Conservation (phyloP, 208 protist genomes). For the Acanthamoeba castellanii region DNA sequence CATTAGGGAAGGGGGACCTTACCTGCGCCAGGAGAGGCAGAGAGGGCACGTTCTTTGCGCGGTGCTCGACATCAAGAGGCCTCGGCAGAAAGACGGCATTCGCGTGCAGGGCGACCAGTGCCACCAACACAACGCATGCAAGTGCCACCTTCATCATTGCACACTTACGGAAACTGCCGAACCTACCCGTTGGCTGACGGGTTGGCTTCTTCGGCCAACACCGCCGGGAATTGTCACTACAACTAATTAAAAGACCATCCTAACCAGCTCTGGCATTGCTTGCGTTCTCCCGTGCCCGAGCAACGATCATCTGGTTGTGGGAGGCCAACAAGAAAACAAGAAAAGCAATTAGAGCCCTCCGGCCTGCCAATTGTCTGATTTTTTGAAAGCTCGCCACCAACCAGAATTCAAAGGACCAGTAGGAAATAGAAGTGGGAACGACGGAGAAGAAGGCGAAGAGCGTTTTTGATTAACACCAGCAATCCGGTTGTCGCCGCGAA, state of each 20-base stretch:
- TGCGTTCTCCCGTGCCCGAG: too few species aligned
- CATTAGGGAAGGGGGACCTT: background rate
- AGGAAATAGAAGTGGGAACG: background rate
- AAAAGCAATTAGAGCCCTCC: too few species aligned
- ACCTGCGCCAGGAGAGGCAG: background rate
- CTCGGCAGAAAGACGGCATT: background rate
- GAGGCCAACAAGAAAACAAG: background rate
- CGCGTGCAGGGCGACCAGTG: background rate
- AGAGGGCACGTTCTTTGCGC: background rate
- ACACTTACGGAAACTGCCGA: background rate
- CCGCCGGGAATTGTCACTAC: background rate
- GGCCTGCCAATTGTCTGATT: too few species aligned
- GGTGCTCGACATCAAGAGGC: background rate
- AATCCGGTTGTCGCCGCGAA: too few species aligned
- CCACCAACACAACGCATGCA: background rate
- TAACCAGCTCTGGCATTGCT: background rate
- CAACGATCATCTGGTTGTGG: too few species aligned
- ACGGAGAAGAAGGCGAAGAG: too few species aligned
- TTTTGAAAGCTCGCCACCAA: background rate
- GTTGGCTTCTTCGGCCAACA: background rate
- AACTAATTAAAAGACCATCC: background rate
- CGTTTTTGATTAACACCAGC: too few species aligned
- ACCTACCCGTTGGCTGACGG: too few species aligned
- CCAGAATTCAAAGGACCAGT: background rate
- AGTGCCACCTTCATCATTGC: background rate